Evolutionary conservation across 148 eudicot species (phyloP), one percentile per base, ranked within the genome.

Genomic region (Rhododendron mucronatum): DNA sequence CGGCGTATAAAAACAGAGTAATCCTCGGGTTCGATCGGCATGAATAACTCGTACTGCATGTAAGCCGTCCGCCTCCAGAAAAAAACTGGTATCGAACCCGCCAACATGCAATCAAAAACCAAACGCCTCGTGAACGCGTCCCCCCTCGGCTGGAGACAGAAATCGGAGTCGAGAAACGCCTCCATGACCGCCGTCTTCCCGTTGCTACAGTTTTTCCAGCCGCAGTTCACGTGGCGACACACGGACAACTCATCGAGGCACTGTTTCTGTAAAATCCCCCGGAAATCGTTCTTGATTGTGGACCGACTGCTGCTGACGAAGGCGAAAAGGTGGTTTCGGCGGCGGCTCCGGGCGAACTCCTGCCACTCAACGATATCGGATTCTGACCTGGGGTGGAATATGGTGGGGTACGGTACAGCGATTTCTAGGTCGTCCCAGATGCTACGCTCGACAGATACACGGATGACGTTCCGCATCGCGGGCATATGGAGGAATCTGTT

Each of bases 11-110:
- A 55, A 55, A 55, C 61, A 3, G 99, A 96, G 90, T 96, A 96
- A 81, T 98, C 95, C 83, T 44, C 89, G 76, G 98, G 93, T 75
- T 94, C 94, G 12, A 88, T 86, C 63, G 98, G 98, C 61, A 96
- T 85, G 85, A 95, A 95, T 97, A 94, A 93, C 87, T 93, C 91
- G 53, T 96, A 96, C 88, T 96, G 99, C 41, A 50, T 83, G 51
- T 96, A 96, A 14, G 99, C 98, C 12, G 98, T 92, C 71, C 97
- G 85, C 5, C 90, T 89, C 99, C 99, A 96, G 89, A 96, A 96
- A 23, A 28, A 92, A 89, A 63, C 94, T 94, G 23, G 95, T 92
- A 39, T 2, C 26, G 93, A 90, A 63, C 94, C 95, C 14, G 95
- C 93, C 83, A 92, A 41, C 90, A 93, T 90, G 53, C 94, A 93